Evolutionary conservation across 495 filamentous ascomycete genomes (phyloP).

Genomic region (Recurvomyces mirabilis): DNA sequence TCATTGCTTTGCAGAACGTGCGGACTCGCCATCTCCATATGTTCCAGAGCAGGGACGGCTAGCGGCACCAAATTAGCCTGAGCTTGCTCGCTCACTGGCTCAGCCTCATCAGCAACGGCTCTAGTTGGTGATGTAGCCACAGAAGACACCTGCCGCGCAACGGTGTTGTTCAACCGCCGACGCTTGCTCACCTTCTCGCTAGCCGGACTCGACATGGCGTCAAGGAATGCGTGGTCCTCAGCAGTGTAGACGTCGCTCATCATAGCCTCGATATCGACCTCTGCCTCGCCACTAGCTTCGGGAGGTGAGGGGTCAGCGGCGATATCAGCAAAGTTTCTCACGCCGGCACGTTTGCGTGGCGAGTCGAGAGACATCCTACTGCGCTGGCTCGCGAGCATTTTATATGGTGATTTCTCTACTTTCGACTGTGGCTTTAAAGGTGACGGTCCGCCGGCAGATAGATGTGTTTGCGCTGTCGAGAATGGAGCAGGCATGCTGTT

Average conservation of each 20-base stretch:
- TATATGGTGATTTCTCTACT: slow-evolving; percentile 9
- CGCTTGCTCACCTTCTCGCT: slow-evolving; percentile 1
- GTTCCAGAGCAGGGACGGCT: too few species aligned
- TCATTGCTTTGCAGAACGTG: slow-evolving; percentile 2
- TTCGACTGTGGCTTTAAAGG: slow-evolving; percentile 1
- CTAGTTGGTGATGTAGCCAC: too few species aligned
- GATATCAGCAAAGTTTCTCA: slow-evolving; percentile 25
- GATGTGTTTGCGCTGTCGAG: slow-evolving; percentile 21
- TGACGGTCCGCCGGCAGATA: slow-evolving; percentile 13
- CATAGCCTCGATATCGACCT: slow-evolving; percentile 21
- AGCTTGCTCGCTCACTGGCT: too few species aligned
- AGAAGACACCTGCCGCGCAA: too few species aligned
- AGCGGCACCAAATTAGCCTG: too few species aligned
- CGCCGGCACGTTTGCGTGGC: slow-evolving; percentile 16
- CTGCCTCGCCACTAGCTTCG: slow-evolving; percentile 7
- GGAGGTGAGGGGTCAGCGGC: slow-evolving; percentile 26
- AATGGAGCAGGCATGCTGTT: slow-evolving; percentile 8
- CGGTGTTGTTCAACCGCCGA: neutral
- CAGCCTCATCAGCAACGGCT: too few species aligned
- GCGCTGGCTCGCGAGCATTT: slow-evolving; percentile 14
- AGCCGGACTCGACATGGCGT: slow-evolving; percentile 7
- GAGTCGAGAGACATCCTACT: slow-evolving; percentile 6
- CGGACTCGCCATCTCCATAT: too few species aligned
- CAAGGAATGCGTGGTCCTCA: slow-evolving; percentile 21
- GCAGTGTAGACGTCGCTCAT: slow-evolving; percentile 22